These are phyloP conservation scores for Dendrobium nobile DNA, from an alignment of 106 monocot genomes.

Conservation along the genomic window DNA sequence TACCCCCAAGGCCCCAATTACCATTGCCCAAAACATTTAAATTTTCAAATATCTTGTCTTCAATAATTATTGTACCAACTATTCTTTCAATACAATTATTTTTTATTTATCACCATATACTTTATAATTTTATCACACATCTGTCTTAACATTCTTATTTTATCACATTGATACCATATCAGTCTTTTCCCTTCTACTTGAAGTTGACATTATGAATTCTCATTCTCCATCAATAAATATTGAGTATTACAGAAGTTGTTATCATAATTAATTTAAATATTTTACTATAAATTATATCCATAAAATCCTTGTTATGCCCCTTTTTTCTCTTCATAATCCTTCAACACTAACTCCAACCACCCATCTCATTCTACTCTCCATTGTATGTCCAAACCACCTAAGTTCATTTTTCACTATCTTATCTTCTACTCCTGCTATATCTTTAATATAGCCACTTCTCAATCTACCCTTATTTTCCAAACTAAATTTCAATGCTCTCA, in stretches of 20 bases:
- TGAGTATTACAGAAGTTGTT: too few relatives aligned
- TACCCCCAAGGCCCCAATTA: background rate
- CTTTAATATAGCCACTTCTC: background rate
- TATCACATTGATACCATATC: too few relatives aligned
- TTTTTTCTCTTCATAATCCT: background rate
- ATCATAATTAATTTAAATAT: too few relatives aligned
- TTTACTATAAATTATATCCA: too few relatives aligned
- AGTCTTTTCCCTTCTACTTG: too few relatives aligned
- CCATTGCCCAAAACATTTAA: background rate
- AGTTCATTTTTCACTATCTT: background rate
- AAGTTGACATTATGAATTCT: too few relatives aligned
- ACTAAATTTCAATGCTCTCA: too few relatives aligned
- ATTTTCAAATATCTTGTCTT: background rate
- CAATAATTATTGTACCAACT: background rate
- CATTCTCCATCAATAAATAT: too few relatives aligned
- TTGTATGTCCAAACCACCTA: background rate
- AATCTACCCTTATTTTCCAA: background rate
- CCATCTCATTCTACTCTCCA: background rate
- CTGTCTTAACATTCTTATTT: background rate
- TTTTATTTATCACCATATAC: background rate
- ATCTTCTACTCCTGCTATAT: background rate
- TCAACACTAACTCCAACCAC: background rate
- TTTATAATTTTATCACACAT: background rate
- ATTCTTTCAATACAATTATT: background rate
- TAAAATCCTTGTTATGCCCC: background rate